Conservation (phyloP, 1,284 basidiomycete genomes). For the Ceratobasidium sp. region DNA sequence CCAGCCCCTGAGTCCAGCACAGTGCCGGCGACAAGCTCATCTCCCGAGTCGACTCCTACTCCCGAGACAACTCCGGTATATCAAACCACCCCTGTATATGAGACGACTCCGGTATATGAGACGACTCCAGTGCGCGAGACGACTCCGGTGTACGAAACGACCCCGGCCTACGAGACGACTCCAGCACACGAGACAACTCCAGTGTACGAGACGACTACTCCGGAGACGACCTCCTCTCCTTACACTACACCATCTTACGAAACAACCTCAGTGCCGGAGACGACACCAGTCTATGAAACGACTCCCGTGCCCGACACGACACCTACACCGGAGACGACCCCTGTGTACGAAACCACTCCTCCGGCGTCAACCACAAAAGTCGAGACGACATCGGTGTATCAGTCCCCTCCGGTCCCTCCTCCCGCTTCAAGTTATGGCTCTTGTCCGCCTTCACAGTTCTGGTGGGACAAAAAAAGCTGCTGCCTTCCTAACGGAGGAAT, state of each 20-base stretch:
- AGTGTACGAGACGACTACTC: background rate
- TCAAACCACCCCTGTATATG: background rate
- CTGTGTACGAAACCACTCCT: background rate
- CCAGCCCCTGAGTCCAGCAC: background rate
- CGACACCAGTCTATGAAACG: background rate
- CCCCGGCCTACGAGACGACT: background rate
- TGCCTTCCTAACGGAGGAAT: conserved; percentile 28
- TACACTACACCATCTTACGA: background rate
- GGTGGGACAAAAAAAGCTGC: conserved; percentile 26
- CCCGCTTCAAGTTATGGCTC: conserved; percentile 15
- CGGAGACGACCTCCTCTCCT: background rate
- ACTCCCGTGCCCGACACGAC: conserved; percentile 18
- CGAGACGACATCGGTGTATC: conserved; percentile 5
- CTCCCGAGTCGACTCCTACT: background rate
- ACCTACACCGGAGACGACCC: conserved; percentile 8
- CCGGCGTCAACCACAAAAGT: background rate
- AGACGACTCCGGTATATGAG: background rate
- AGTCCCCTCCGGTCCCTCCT: conserved; percentile 7
- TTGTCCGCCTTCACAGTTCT: conserved; percentile 30
- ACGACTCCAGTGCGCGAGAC: conserved; percentile 6
- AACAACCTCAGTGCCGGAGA: background rate
- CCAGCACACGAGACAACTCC: background rate
- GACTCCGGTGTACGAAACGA: background rate
- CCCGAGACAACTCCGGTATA: conserved; percentile 1
- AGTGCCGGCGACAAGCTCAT: background rate